phyloP scores from a whole-genome alignment of 2,329 filamentous ascomycete species.

The Botrytis aclada region DNA sequence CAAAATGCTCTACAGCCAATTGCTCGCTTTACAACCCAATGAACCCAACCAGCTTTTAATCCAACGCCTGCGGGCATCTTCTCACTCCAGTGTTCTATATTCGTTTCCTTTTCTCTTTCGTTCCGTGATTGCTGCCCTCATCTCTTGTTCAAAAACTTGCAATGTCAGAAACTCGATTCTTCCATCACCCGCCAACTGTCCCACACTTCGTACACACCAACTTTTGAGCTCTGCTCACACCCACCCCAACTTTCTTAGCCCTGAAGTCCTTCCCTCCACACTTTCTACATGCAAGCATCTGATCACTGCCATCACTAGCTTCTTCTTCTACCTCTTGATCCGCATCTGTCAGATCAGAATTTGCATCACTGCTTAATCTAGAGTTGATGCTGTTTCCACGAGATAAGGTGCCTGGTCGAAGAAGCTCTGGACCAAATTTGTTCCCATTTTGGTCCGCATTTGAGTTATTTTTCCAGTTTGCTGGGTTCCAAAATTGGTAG shows the following conservation, averaged over 20 bases:
- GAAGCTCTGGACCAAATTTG: conserved; percentile 26
- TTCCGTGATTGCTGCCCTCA: neutral
- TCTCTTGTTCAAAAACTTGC: neutral
- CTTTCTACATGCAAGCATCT: conserved; percentile 48
- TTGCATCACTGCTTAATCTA: conserved; percentile 53
- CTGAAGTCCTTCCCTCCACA: conserved; percentile 63
- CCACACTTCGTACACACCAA: conserved; percentile 61
- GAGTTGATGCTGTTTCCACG: conserved; percentile 43
- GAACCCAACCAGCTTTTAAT: neutral
- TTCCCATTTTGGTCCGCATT: conserved; percentile 22
- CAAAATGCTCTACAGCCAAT: neutral
- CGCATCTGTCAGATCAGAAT: conserved; percentile 36
- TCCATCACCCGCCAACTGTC: conserved; percentile 28
- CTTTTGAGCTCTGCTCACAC: conserved; percentile 50
- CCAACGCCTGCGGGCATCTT: neutral
- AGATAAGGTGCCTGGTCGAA: conserved; percentile 24
- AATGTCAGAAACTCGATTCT: neutral
- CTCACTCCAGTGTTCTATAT: no score
- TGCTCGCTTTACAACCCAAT: neutral
- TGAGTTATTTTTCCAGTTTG: conserved; percentile 45
- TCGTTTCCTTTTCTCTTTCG: neutral
- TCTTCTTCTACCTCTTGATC: conserved; percentile 43
- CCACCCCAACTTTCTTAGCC: conserved; percentile 51
- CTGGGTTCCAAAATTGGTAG: conserved; percentile 57
- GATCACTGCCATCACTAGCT: conserved; percentile 45